Evolutionary conservation across 2,329 filamentous ascomycete species (phyloP).

Genomic region (Aureobasidium sp.): DNA sequence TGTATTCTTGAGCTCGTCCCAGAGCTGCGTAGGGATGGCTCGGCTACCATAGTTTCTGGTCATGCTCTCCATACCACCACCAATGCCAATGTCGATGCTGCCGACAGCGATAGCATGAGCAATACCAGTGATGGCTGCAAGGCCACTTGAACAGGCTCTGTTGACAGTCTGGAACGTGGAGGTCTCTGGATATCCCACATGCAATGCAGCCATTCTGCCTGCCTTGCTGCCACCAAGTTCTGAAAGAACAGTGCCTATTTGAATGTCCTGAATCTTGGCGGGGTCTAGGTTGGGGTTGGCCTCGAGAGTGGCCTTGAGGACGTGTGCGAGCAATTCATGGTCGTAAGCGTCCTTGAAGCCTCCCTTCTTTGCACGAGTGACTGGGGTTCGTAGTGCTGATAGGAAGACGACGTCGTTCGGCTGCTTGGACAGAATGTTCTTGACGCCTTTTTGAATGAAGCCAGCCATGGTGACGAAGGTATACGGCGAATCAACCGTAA

Average conservation of each 20-base stretch:
- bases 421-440: slow-evolving; percentile 68
- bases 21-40: slow-evolving; percentile 78
- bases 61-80: slow-evolving; percentile 94
- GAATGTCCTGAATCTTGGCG: slow-evolving; percentile 67
- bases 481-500: not conserved
- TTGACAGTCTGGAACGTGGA: slow-evolving; percentile 83
- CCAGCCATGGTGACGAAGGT: slow-evolving; percentile 8
- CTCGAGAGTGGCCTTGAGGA: slow-evolving; percentile 60
- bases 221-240: slow-evolving; percentile 89
- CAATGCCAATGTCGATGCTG: slow-evolving; percentile 66
- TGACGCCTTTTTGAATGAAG: slow-evolving; percentile 47
- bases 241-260: slow-evolving; percentile 80
- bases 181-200: slow-evolving; percentile 66
- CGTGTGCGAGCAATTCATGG: slow-evolving; percentile 72
- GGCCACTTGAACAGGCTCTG: slow-evolving; percentile 71
- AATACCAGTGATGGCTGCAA: slow-evolving; percentile 69
- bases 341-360: slow-evolving; percentile 82
- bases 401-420: slow-evolving; percentile 82
- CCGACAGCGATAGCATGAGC: slow-evolving; percentile 70
- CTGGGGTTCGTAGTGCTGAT: slow-evolving; percentile 80
- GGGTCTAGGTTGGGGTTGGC: slow-evolving; percentile 68
- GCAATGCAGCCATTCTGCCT: slow-evolving; percentile 82
- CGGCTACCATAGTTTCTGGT: slow-evolving; percentile 78
- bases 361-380: slow-evolving; percentile 78
- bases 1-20: slow-evolving; percentile 63